Percentiles rank a stretch among this genome's conserved stretches.
These are phyloP conservation scores for Eutrema japonicum DNA, from an alignment of 345 rosid genomes.

Conservation along the genomic window DNA sequence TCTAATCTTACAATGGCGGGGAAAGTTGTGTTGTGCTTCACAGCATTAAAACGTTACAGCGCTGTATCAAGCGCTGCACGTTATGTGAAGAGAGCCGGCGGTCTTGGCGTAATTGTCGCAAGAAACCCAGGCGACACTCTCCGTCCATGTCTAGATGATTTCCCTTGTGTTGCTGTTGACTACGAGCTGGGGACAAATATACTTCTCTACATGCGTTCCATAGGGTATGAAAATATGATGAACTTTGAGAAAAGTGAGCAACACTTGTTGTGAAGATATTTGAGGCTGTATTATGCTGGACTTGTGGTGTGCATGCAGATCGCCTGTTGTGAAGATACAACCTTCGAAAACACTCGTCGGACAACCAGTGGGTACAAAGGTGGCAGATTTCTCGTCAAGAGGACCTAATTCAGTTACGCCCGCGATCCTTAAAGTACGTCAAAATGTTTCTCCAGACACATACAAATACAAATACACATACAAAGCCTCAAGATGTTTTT, in stretches of 20 bases:
- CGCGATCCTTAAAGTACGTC: slow-evolving; percentile 37
- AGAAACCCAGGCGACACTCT: slow-evolving; percentile 34
- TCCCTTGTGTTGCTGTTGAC: slow-evolving; percentile 50
- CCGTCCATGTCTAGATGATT: slow-evolving; percentile 41
- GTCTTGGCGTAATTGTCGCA: slow-evolving; percentile 50
- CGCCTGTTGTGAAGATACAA: slow-evolving; percentile 34
- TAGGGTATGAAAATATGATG: slow-evolving; percentile 33
- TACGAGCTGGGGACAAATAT: slow-evolving; percentile 47
- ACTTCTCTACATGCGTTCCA: slow-evolving; percentile 48
- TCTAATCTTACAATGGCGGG: slow-evolving; percentile 35
- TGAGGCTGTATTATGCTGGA: background rate
- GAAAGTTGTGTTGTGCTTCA: slow-evolving; percentile 44
- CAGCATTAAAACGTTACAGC: slow-evolving; percentile 18
- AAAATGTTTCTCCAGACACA: background rate
- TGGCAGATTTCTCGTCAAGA: slow-evolving; percentile 39
- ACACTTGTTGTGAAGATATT: background rate
- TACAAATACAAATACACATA: background rate
- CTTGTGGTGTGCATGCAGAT: slow-evolving; percentile 24
- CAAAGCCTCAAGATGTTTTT: no score
- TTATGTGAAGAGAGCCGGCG: slow-evolving; percentile 46
- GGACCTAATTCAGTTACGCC: slow-evolving; percentile 30
- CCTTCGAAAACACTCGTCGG: slow-evolving; percentile 30
- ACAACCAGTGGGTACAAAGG: slow-evolving; percentile 40
- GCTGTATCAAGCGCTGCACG: slow-evolving; percentile 36
- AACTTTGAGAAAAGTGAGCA: background rate